Percentiles rank a stretch among this genome's conserved stretches.
phyloP scores from a whole-genome alignment of 257 asterid species.

The Thymus quinquecostatus region DNA sequence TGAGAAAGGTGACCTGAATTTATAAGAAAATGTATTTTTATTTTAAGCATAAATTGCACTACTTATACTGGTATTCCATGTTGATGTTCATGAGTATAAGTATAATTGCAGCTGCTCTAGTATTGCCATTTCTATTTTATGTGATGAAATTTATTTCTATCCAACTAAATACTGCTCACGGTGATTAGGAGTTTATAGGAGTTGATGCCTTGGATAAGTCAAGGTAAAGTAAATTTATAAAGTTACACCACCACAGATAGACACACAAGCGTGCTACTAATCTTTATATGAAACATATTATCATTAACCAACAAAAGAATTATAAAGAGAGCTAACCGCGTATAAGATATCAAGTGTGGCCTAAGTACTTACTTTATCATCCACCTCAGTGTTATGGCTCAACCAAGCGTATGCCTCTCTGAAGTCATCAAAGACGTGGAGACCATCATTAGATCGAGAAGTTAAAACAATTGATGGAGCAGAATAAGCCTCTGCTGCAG shows the following conservation, averaged over 20 bases:
- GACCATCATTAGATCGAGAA: slow-evolving; percentile 80
- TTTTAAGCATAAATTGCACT: too few relatives aligned
- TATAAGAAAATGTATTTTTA: too few relatives aligned
- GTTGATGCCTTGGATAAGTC: background rate
- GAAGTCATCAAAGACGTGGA: slow-evolving; percentile 98
- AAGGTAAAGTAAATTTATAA: background rate
- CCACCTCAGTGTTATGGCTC: slow-evolving; percentile 97
- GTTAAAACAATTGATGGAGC: slow-evolving; percentile 98
- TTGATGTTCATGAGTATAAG: too few relatives aligned
- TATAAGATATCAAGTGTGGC: slow-evolving; percentile 18
- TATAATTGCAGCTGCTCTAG: background rate
- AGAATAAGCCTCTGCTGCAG: slow-evolving; percentile 99
- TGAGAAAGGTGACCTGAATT: too few relatives aligned
- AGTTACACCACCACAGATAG: background rate
- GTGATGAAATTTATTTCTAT: background rate
- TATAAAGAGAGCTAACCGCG: background rate
- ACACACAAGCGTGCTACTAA: background rate
- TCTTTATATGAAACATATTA: background rate
- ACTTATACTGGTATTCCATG: too few relatives aligned
- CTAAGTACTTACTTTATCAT: slow-evolving; percentile 76
- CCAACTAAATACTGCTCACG: background rate
- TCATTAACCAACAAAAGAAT: background rate
- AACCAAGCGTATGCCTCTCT: slow-evolving; percentile 99
- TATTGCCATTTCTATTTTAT: background rate
- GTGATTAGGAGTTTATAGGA: background rate